phyloP scores from a whole-genome alignment of 2,329 filamentous ascomycete species.

The Aspergillus neoniger region DNA sequence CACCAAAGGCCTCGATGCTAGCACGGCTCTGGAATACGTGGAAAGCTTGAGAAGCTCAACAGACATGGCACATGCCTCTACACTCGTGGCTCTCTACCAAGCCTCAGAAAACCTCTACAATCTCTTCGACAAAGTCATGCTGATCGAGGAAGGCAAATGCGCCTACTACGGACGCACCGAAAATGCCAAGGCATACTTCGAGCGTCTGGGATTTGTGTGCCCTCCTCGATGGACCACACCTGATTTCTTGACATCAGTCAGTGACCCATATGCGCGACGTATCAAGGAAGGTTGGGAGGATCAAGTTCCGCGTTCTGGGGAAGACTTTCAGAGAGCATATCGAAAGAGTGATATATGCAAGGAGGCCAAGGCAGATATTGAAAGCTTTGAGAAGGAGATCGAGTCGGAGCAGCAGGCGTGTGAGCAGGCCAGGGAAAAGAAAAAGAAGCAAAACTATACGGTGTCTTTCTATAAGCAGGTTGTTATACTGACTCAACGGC shows the following conservation, averaged over 20 bases:
- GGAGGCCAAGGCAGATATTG: constrained; percentile 51
- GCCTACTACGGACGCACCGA: constrained; percentile 69
- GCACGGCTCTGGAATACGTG: constrained; percentile 73
- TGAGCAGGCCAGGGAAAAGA: constrained; percentile 39
- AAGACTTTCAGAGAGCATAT: constrained; percentile 58
- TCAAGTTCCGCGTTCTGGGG: constrained; percentile 56
- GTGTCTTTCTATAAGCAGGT: constrained; percentile 55
- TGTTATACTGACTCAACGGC: constrained; percentile 56
- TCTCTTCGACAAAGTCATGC: constrained; percentile 67
- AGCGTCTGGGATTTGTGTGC: constrained; percentile 70
- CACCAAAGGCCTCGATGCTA: constrained; percentile 71
- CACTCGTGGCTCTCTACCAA: constrained; percentile 71
- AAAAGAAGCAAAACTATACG: constrained; percentile 55
- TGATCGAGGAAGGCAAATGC: constrained; percentile 69
- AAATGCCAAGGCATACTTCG: constrained; percentile 68
- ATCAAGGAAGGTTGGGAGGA: constrained; percentile 60
- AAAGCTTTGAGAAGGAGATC: constrained; percentile 55
- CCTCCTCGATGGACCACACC: constrained; percentile 71
- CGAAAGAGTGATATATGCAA: constrained; percentile 50
- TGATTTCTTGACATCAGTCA: constrained; percentile 78
- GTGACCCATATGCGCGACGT: constrained; percentile 60
- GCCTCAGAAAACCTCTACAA: constrained; percentile 56
- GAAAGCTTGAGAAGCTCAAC: constrained; percentile 65
- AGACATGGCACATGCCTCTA: constrained; percentile 63
- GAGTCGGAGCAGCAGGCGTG: constrained; percentile 46